A percentile compares a stretch with the other conserved stretches of the same genome.
Evolutionary conservation across 768 basidiomycete genomes (phyloP).

Genomic region (Harrya chromipes): DNA sequence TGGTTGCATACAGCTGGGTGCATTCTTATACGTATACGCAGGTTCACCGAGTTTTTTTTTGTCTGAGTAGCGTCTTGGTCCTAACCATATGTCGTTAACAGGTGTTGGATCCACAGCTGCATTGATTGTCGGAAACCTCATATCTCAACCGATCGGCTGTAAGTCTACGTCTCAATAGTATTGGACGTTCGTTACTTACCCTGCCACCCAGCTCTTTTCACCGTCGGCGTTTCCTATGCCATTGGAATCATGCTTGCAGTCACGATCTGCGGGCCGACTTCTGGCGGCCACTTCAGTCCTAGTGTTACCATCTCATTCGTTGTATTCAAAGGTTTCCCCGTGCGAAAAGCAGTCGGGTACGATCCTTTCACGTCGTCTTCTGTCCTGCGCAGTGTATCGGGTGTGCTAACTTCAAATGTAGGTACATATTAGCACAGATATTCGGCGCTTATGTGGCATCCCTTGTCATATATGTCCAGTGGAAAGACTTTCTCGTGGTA

Average conservation of each 20-base stretch:
- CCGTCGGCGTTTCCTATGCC: conserved; percentile 57
- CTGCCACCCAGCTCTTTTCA: conserved; percentile 44
- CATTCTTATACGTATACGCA: conserved; percentile 58
- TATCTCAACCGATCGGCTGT: conserved; percentile 48
- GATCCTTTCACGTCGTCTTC: conserved; percentile 15
- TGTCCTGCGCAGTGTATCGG: not conserved
- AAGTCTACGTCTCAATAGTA: conserved; percentile 21
- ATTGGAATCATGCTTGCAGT: conserved; percentile 61
- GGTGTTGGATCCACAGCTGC: conserved; percentile 56
- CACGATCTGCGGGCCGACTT: conserved; percentile 47
- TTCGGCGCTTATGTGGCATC: conserved; percentile 64
- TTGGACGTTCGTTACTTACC: not conserved
- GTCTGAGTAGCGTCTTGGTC: not conserved
- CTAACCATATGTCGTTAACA: conserved; percentile 12
- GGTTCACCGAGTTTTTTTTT: conserved; percentile 30
- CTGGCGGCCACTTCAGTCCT: conserved; percentile 67
- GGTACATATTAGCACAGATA: conserved; percentile 66
- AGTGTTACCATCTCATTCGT: conserved; percentile 52
- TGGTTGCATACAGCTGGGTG: conserved; percentile 43
- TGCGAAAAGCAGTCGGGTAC: conserved; percentile 49
- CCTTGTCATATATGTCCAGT: conserved; percentile 59
- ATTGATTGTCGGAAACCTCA: conserved; percentile 46
- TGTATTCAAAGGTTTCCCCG: conserved; percentile 54
- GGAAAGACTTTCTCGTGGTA: conserved; percentile 49
- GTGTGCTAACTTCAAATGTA: conserved; percentile 25